A percentile compares a stretch with the other conserved stretches of the same genome.
Evolutionary conservation across 208 protist genomes (phyloP).

Genomic region (Crithidia expoeki): DNA sequence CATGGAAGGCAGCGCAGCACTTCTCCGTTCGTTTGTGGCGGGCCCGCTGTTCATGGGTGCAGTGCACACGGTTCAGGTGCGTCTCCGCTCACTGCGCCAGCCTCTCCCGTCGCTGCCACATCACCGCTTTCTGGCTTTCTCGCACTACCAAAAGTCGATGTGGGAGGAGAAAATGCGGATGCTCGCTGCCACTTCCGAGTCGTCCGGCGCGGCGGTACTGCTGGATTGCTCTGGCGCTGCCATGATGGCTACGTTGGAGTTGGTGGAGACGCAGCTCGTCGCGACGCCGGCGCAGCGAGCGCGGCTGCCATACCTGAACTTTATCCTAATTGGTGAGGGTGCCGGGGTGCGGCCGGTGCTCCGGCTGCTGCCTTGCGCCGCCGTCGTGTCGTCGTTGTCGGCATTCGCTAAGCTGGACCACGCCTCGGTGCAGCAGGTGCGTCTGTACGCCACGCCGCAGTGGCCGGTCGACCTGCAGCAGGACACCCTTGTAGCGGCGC

Average conservation of each 20-base stretch:
- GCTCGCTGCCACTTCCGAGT: slow-evolving; percentile 14
- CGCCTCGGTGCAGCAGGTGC: slow-evolving; percentile 67
- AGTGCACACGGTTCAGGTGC: slow-evolving; percentile 19
- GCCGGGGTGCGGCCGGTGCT: slow-evolving; percentile 33
- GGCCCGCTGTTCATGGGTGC: slow-evolving; percentile 18
- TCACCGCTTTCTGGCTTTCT: slow-evolving; percentile 37
- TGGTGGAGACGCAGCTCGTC: slow-evolving; percentile 42
- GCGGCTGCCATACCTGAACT: slow-evolving; percentile 28
- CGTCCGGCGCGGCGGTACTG: slow-evolving; percentile 42
- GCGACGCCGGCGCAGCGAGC: slow-evolving; percentile 12
- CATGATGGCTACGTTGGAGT: slow-evolving; percentile 38
- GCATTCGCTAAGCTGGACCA: slow-evolving; percentile 31
- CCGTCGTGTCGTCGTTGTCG: slow-evolving; percentile 53
- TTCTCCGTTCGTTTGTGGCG: slow-evolving; percentile 1
- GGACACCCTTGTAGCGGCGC: slow-evolving; percentile 52
- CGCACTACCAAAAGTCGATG: slow-evolving; percentile 26
- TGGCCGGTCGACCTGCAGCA: slow-evolving; percentile 54
- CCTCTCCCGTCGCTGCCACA: slow-evolving; percentile 24
- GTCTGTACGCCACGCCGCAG: slow-evolving; percentile 44
- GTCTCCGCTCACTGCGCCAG: slow-evolving; percentile 16
- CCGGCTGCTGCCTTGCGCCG: slow-evolving; percentile 40
- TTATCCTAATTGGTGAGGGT: slow-evolving; percentile 65
- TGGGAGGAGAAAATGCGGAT: slow-evolving; percentile 40
- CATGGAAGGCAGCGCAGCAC: slow-evolving; percentile 6
- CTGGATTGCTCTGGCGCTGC: slow-evolving; percentile 57